phyloP scores from a whole-genome alignment of 176 grass and related monocot species.

The Phyllostachys edulis region DNA sequence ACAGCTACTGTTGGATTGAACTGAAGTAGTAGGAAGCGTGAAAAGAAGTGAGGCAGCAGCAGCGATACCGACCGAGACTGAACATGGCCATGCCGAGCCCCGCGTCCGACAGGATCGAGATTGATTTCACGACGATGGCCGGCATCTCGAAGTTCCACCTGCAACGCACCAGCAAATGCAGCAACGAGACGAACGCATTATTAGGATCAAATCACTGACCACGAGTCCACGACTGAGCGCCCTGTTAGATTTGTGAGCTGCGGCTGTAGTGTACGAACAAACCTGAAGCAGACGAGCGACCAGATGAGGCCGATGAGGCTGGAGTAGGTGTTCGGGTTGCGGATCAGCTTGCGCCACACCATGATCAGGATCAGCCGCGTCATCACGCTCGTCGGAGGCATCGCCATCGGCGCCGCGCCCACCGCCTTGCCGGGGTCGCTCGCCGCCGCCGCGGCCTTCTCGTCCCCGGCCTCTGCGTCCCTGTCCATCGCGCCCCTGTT shows the following conservation, averaged over 20 bases:
- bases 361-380: constrained; percentile 97
- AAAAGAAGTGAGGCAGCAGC: background rate
- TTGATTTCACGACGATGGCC: constrained; percentile 78
- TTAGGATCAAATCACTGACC: background rate
- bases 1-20: constrained; percentile 25
- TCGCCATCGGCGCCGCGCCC: constrained; percentile 43
- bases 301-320: constrained; percentile 94
- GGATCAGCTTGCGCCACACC: constrained; percentile 99
- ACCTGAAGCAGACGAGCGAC: constrained; percentile 98
- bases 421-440: constrained; percentile 26
- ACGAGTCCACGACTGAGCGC: background rate
- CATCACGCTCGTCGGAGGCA: constrained; percentile 99
- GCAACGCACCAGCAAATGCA: constrained; percentile 28
- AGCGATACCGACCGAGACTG: constrained; percentile 74
- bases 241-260: background rate
- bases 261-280: constrained; percentile 4
- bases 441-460: constrained; percentile 39
- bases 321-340: constrained; percentile 99
- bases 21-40: background rate
- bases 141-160: constrained; percentile 98
- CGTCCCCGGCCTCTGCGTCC: constrained; percentile 68
- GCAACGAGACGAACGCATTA: background rate
- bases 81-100: constrained; percentile 99
- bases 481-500: constrained; percentile 56
- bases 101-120: constrained; percentile 97